A percentile compares a stretch with the other conserved stretches of the same genome.
These are phyloP conservation scores for Xerocomus tenax DNA, from an alignment of 1,284 basidiomycete species.

Conservation along the genomic window DNA sequence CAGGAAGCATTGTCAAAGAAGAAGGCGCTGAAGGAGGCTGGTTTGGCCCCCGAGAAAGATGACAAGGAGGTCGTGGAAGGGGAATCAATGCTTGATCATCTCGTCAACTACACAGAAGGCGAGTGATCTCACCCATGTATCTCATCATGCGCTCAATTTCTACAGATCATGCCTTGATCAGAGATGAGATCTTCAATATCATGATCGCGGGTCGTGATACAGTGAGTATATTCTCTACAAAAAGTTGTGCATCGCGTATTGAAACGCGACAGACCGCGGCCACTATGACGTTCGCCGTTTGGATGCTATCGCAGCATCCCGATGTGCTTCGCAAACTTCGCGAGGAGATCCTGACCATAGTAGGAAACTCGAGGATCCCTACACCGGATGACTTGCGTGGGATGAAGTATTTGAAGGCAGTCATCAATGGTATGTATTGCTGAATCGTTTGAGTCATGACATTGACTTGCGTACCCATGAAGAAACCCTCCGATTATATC, in stretches of 20 bases:
- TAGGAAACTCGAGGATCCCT: slow-evolving; percentile 40
- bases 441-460: neutral
- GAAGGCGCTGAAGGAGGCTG: slow-evolving; percentile 12
- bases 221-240: slow-evolving; percentile 23
- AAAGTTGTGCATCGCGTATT: neutral
- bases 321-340: slow-evolving; percentile 42
- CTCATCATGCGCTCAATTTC: neutral
- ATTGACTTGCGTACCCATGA: neutral
- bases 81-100: slow-evolving; percentile 28
- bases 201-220: slow-evolving; percentile 47
- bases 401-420: slow-evolving; percentile 52
- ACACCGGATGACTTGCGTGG: slow-evolving; percentile 46
- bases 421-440: slow-evolving; percentile 45
- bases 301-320: slow-evolving; percentile 49
- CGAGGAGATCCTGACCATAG: slow-evolving; percentile 43
- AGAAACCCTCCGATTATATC: slow-evolving; percentile 58
- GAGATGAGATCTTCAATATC: slow-evolving; percentile 46
- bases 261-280: slow-evolving; percentile 38
- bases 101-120: slow-evolving; percentile 29
- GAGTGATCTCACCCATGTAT: neutral
- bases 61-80: slow-evolving; percentile 18
- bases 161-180: slow-evolving; percentile 32
- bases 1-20: slow-evolving; percentile 28
- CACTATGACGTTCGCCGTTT: slow-evolving; percentile 46
- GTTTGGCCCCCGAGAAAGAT: slow-evolving; percentile 10